Conservation (phyloP, 2,329 filamentous ascomycete species). For the Fusarium coicis region DNA sequence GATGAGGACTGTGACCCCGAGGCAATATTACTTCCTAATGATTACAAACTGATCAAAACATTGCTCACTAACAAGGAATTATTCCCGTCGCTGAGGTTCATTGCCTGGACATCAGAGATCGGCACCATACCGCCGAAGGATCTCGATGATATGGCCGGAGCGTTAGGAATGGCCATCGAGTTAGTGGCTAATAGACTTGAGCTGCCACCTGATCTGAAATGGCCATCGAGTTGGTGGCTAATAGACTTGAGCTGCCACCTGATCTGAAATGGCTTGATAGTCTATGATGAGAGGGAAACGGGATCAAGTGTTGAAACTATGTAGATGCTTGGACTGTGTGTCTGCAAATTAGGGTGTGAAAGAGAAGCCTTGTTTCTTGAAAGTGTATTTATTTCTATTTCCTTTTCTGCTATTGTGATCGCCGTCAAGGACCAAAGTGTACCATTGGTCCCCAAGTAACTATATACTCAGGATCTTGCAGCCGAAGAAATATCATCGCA, state of each 20-base stretch:
- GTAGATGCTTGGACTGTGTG: background rate
- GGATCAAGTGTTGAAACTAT: background rate
- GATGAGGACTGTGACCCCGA: background rate
- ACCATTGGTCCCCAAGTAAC: background rate
- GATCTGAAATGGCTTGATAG: background rate
- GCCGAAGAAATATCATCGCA: background rate
- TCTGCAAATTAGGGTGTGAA: background rate
- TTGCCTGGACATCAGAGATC: background rate
- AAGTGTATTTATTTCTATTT: too few species aligned
- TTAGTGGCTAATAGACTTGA: accelerated
- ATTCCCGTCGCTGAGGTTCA: background rate
- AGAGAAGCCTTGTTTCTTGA: background rate
- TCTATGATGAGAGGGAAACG: background rate
- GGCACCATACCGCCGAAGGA: background rate
- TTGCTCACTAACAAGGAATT: background rate
- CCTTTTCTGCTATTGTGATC: too few species aligned
- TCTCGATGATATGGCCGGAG: accelerated
- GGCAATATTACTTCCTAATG: background rate
- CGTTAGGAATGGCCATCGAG: background rate
- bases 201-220: background rate
- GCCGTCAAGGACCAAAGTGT: background rate
- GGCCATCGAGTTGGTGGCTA: background rate
- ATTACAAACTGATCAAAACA: background rate
- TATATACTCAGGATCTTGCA: background rate
- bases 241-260: background rate